Conservation (phyloP, 768 basidiomycete genomes). For the Russula emetica region DNA sequence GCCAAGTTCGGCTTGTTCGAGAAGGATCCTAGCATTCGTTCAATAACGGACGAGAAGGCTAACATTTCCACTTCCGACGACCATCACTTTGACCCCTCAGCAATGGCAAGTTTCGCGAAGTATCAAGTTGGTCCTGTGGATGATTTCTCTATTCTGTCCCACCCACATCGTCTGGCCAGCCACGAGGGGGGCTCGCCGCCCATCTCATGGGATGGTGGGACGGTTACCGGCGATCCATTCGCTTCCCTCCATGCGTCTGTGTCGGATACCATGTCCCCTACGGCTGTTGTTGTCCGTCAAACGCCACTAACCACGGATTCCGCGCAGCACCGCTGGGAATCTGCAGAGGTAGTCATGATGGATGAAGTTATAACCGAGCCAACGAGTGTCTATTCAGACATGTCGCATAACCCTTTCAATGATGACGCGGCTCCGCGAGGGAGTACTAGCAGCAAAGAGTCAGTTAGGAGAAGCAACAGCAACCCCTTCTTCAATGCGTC, state of each 20-base stretch:
- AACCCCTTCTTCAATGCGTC: constrained; percentile 28
- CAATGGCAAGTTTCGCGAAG: constrained; percentile 26
- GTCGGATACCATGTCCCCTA: constrained; percentile 22
- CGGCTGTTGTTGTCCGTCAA: constrained; percentile 20
- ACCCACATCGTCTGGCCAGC: constrained; percentile 8
- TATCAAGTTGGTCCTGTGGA: constrained; percentile 13
- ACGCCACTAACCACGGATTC: constrained; percentile 24
- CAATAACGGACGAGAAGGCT: constrained; percentile 23
- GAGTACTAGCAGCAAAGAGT: not conserved
- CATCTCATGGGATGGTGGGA: constrained; percentile 21
- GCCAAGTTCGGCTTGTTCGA: constrained; percentile 21
- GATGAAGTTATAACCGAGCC: constrained; percentile 1
- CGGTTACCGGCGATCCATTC: constrained; percentile 19
- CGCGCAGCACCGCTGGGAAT: constrained; percentile 25
- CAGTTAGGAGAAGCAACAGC: not conserved
- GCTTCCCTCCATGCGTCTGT: constrained; percentile 14
- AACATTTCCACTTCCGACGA: constrained; percentile 12
- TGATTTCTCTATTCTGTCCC: constrained; percentile 4
- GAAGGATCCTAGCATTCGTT: constrained; percentile 25
- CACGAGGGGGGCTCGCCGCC: constrained; percentile 4
- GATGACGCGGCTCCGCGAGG: constrained; percentile 10
- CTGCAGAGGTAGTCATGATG: constrained; percentile 28
- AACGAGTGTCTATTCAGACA: not conserved
- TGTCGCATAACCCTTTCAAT: constrained; percentile 18
- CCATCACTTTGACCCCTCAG: constrained; percentile 24